A percentile compares a stretch with the other conserved stretches of the same genome.
Conservation (phyloP, 805 yeast genomes). For the Komagataella phaffii region DNA sequence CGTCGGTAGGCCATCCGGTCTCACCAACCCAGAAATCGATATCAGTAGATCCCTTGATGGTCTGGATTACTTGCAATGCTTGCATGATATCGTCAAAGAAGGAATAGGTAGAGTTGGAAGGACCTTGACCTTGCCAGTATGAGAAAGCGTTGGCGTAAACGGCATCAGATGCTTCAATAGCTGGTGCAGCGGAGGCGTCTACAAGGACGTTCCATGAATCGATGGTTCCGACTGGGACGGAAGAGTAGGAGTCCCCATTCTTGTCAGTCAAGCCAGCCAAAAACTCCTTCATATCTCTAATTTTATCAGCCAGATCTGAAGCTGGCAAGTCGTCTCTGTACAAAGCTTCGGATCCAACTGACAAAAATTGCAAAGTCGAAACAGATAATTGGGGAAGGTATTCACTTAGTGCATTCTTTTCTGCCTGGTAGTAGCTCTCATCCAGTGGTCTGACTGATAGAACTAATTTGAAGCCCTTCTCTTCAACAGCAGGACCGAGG, state of each 20-base stretch:
- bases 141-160: slow-evolving; percentile 93
- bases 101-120: slow-evolving; percentile 72
- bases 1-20: slow-evolving; percentile 94
- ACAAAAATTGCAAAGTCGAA: slow-evolving; percentile 57
- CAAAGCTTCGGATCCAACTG: slow-evolving; percentile 93
- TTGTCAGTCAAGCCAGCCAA: slow-evolving; percentile 56
- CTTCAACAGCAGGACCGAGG: slow-evolving; percentile 79
- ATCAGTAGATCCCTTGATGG: slow-evolving; percentile 76
- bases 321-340: slow-evolving; percentile 85
- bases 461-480: slow-evolving; percentile 61
- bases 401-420: slow-evolving; percentile 52
- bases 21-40: slow-evolving; percentile 92
- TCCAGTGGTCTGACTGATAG: slow-evolving; percentile 94
- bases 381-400: slow-evolving; percentile 66
- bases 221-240: slow-evolving; percentile 77
- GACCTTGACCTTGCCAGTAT: slow-evolving; percentile 96
- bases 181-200: slow-evolving; percentile 60
- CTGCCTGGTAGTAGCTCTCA: slow-evolving; percentile 60
- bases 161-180: slow-evolving; percentile 70
- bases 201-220: slow-evolving; percentile 93
- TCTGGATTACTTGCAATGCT: slow-evolving; percentile 81
- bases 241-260: slow-evolving; percentile 64
- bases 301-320: slow-evolving; percentile 52
- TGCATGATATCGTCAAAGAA: slow-evolving; percentile 97
- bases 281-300: slow-evolving; percentile 46